These are phyloP conservation scores for Gossypium thurberi DNA, from an alignment of 345 rosid species.

Conservation along the genomic window DNA sequence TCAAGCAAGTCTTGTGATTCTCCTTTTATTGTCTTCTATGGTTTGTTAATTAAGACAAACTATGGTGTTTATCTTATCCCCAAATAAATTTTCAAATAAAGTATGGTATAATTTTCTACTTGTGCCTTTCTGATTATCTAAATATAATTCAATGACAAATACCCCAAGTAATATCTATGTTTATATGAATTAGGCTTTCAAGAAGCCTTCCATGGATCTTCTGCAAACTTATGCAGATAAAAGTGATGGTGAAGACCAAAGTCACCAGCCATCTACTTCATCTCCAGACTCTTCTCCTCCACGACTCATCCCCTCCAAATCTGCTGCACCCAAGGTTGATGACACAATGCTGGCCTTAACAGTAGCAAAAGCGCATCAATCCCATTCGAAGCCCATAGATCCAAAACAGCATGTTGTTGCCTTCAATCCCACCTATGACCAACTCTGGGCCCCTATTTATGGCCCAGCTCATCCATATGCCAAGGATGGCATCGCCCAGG, in stretches of 20 bases:
- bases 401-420: constrained; percentile 67
- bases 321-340: constrained; percentile 85
- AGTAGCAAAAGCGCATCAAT: constrained; percentile 46
- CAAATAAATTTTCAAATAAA: background rate
- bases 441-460: constrained; percentile 84
- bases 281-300: constrained; percentile 80
- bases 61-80: background rate
- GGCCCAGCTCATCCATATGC: constrained; percentile 95
- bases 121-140: background rate
- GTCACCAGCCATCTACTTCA: constrained; percentile 25
- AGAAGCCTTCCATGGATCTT: constrained; percentile 41
- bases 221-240: constrained; percentile 30
- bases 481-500: constrained; percentile 86
- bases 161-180: background rate
- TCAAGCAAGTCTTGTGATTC: background rate
- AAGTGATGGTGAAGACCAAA: constrained; percentile 30
- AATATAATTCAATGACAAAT: too few relatives aligned
- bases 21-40: background rate
- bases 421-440: constrained; percentile 80
- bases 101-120: background rate
- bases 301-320: constrained; percentile 60
- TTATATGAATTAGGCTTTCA: background rate
- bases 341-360: constrained; percentile 87
- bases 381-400: constrained; percentile 62
- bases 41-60: background rate